Evolutionary conservation across 257 asterid species (phyloP).

Genomic region (Capsicum rhomboideum): DNA sequence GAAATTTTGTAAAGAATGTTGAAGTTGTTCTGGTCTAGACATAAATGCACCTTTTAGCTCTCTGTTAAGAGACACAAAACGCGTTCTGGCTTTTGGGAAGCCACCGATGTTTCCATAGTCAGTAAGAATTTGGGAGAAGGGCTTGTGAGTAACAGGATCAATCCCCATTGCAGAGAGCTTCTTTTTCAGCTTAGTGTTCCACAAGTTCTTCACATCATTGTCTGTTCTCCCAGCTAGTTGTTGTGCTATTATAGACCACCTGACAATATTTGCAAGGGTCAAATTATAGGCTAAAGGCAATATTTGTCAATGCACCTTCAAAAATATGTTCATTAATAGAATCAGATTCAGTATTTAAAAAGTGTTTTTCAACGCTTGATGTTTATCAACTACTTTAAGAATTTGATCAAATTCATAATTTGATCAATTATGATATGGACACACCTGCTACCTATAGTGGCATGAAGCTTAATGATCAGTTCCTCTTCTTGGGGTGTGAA

Average conservation of each 20-base stretch:
- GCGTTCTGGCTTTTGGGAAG: conserved; percentile 41
- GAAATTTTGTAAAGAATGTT: neutral
- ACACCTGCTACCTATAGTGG: conserved; percentile 87
- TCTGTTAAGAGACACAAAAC: conserved; percentile 32
- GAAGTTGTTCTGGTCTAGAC: conserved; percentile 18
- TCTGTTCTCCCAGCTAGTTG: conserved; percentile 77
- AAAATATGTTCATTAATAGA: neutral
- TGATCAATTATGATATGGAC: neutral
- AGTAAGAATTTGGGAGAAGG: conserved; percentile 80
- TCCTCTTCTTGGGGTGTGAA: conserved; percentile 86
- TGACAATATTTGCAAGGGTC: neutral
- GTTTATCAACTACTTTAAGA: neutral
- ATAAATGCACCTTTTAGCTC: conserved; percentile 34
- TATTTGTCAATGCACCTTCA: neutral
- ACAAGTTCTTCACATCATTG: conserved; percentile 55
- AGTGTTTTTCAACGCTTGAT: neutral
- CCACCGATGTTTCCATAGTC: conserved; percentile 85
- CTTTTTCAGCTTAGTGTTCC: conserved; percentile 81
- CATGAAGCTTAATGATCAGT: conserved; percentile 72
- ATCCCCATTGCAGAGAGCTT: conserved; percentile 88
- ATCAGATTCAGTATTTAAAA: neutral
- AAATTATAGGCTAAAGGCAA: neutral
- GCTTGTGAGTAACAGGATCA: conserved; percentile 87
- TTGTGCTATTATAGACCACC: conserved; percentile 88
- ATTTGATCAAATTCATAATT: neutral